Evolutionary conservation across 169 alveolate species (phyloP), one percentile per base, ranked within the genome.

Genomic region (Plasmodium gallinaceum): DNA sequence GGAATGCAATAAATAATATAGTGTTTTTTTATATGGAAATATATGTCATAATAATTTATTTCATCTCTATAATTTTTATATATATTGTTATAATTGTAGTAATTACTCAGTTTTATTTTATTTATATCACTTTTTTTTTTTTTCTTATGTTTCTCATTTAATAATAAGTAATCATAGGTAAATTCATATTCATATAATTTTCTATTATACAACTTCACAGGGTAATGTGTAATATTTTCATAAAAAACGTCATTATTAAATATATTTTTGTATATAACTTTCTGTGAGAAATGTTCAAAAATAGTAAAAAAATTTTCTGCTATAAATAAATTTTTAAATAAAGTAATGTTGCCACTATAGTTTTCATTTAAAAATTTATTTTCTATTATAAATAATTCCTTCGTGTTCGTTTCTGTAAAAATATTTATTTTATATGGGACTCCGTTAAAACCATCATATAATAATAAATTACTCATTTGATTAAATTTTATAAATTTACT

Each of bases 401-500:
- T 54, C 22, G 12, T 54, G 8, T 10, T 66, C 26, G 16, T 62
- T 46, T 80, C 90, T 14, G 60, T 14, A 9, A 57, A 54, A 5
- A 80, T 37, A 7, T 16, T 65, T 10, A 80, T 46, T 46, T 46
- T 58, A 62, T 52, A 54, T 22, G 90, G 70, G 10, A 26, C 7
- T n/a, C 12, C 22, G 32, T 45, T n/a, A 52, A 80, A 80, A 26
- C 90, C 90, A 20, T 80, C 69, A 54, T 66, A 80, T 32, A 80
- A n/a, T 18, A 80, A 48, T 12, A 80, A 26, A 46, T 80, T 26
- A 8, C n/a, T 32, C 8, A 54, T 37, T 24, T 80, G 66, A 0
- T 61, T 62, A 68, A 66, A 69, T 12, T 80, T 80, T 6, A 80
- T 43, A 54, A 39, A 80, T 80, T 80, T 80, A 16, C 90, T 80